phyloP scores from a whole-genome alignment of 2,329 filamentous ascomycete genomes.

The Tolypocladium ovalisporum region DNA sequence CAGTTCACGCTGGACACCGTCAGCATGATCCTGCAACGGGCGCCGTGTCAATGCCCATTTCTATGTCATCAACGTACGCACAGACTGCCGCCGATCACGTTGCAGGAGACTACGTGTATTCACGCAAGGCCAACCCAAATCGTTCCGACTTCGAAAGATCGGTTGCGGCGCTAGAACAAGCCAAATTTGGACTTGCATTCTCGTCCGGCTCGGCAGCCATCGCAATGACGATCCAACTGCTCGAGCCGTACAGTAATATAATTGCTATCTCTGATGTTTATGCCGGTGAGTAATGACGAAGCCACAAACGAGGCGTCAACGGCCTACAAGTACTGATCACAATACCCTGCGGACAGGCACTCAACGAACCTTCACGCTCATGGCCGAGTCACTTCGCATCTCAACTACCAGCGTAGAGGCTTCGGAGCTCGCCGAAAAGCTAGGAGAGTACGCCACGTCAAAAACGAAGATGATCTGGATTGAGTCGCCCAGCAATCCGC shows the following conservation, averaged over 20 bases:
- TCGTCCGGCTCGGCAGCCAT: not conserved
- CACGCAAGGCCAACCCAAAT: not conserved
- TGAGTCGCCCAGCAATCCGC: not conserved
- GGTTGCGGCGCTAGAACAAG: not conserved
- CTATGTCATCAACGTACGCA: not conserved
- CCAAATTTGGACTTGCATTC: not conserved
- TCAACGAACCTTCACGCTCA: not conserved
- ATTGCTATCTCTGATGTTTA: not conserved
- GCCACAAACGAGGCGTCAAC: too few species aligned
- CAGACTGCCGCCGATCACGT: not conserved
- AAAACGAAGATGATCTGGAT: not conserved
- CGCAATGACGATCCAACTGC: not conserved
- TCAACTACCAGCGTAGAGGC: not conserved
- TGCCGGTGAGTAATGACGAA: not conserved
- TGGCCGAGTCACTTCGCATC: not conserved
- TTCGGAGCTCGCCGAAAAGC: not conserved
- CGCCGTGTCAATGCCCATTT: not conserved
- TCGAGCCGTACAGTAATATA: not conserved
- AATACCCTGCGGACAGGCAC: not conserved
- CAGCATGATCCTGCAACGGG: not conserved
- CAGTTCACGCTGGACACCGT: not conserved
- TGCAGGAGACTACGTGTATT: not conserved
- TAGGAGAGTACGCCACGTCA: not conserved
- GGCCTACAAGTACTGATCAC: not conserved
- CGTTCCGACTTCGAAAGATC: not conserved